Evolutionary conservation across 2,329 filamentous ascomycete species (phyloP), one percentile per base, ranked within the genome.

Genomic region (Teratosphaeria nubilosa): DNA sequence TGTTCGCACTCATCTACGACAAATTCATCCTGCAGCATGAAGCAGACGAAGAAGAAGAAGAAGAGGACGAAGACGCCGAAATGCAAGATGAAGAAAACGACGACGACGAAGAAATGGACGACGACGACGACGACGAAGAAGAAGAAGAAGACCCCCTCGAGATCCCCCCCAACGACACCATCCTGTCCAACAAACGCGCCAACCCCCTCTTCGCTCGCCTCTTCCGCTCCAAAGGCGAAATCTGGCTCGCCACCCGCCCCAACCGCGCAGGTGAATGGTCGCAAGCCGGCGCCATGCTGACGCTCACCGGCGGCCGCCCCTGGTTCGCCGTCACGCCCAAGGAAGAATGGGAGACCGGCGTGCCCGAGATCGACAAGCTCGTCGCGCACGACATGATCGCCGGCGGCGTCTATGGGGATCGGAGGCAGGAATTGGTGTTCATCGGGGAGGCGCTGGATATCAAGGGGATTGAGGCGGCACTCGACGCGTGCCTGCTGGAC

Each of bases 341-440:
- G 59, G 78, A 79, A 27, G 79, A 80, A 53, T 72, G 73, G 5
- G 80, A 78, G 75, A 78, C 75, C 0, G 76, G 78, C 11, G 77
- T 78, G 60, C 66, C 72, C 27, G 78, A 78, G 13, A 79, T 81
- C 1, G 65, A 73, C 25, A 69, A 73, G 50, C 76, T 77, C 11
- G 79, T 82, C 48, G 68, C 73, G 55, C 73, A 78, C 32, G 63
- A 82, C 58, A 80, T 82, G 56, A 69, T 75, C 31, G 73, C 72
- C 4, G 66, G 68, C 20, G 74, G 72, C 2, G 72, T 73, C 9
- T 89, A 85, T 84, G 86, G 85, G 0, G 86, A 90, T 63, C 77
- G 86, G 1, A 76, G 86, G 1, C 86, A 90, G 68, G 86, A 90
- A 69, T 69, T 90, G 6, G 86, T 90, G 2, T 87, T 90, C 60